Base-by-base conservation (phyloP, 768 basidiomycete genomes). In the Nidularia sp. region DNA sequence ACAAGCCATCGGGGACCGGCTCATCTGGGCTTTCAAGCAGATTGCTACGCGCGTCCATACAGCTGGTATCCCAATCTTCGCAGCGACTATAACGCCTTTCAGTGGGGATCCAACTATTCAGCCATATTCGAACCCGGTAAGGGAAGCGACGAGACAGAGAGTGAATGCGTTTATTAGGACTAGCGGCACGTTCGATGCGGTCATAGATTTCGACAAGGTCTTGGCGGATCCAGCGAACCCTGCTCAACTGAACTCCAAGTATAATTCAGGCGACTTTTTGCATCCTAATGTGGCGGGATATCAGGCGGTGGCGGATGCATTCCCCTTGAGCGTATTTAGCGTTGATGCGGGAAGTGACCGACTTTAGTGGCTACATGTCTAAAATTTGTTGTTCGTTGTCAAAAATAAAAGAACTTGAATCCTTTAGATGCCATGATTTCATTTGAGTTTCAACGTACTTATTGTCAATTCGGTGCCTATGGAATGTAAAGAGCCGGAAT, bases 41-140 rank as follows among this genome's bases (percentile, higher is more conserved):
- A 75, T 79, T 48, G 63, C 69, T 51, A 59, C 66, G 5, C 70
- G 75, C 22, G 64, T 74, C 13, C 76, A 76, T 56, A 67, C 75
- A 0, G 55, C 62, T 2, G 70, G 70, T 6, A 69, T 79, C 47
- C 74, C 74, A 22, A 64, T 78, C 34, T 77, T 77, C 60, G 78
- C 65, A 1, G 75, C 75, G 18, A 81, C 79, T 1, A 79, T 81
- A 59, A 79, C 78, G 34, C 77, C 78, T 2, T 76, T 79, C 67
- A 60, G 67, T 51, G 68, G 59, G 15, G 61, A 62, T 55, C 59
- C 64, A 15, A 60, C 60, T 22, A 71, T 70, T 51, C 69, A 70
- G 54, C 64, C 69, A 12, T 76, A 76, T 59, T 68, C 67, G 25
- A 65, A 66, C 58, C 65, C 71, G 8, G 60, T 62, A 35, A 64